These are phyloP conservation scores for Scheffersomyces parashehatae DNA, from an alignment of 1,139 yeast species.

Conservation along the genomic window DNA sequence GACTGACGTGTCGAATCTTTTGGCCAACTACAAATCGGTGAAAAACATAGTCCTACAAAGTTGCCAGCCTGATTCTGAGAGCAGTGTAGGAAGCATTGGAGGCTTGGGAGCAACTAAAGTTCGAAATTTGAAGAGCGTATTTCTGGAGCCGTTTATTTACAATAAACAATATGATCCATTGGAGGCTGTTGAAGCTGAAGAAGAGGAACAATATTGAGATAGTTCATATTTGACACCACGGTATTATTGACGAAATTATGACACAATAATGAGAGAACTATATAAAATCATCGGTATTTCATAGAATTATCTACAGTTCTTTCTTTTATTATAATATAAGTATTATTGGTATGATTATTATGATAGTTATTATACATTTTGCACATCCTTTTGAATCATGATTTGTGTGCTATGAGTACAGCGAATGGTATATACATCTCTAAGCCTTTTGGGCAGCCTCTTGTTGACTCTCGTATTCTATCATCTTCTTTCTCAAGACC, in stretches of 20 bases:
- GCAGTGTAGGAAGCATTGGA: constrained; percentile 34
- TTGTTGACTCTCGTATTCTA: constrained; percentile 43
- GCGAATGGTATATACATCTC: too few relatives aligned
- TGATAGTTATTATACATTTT: too few relatives aligned
- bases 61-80: constrained; percentile 26
- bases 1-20: constrained; percentile 57
- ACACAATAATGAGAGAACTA: too few relatives aligned
- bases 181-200: background rate
- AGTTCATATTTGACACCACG: too few relatives aligned
- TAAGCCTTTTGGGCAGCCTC: constrained; percentile 4
- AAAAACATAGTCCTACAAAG: constrained; percentile 40
- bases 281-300: too few relatives aligned
- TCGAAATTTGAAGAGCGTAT: constrained; percentile 41
- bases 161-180: constrained; percentile 29
- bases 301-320: too few relatives aligned
- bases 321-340: too few relatives aligned
- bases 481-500: constrained; percentile 48
- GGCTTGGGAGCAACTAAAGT: constrained; percentile 63
- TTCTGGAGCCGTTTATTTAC: constrained; percentile 55
- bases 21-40: constrained; percentile 55
- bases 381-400: too few relatives aligned
- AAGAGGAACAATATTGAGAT: background rate
- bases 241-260: too few relatives aligned
- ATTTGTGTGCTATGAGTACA: too few relatives aligned
- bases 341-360: too few relatives aligned